phyloP scores from a whole-genome alignment of 352 stramenopile species.

The Globisporangium uncinulatum region DNA sequence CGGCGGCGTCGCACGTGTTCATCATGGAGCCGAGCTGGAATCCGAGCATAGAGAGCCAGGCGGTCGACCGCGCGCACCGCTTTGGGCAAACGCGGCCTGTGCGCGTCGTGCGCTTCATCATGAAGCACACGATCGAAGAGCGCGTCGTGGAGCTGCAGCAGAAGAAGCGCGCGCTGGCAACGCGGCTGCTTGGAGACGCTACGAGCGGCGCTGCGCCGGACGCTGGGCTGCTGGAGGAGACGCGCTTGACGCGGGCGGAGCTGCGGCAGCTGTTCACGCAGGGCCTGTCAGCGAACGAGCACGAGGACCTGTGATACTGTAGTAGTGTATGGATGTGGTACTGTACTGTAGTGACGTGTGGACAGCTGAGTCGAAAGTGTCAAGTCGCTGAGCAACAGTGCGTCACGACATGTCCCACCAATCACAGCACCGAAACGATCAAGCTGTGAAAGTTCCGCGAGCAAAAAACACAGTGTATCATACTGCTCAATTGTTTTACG shows the following conservation, averaged over 20 bases:
- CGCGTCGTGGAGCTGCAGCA: constrained; percentile 85
- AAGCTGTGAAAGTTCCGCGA: no score
- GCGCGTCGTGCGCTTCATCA: constrained; percentile 76
- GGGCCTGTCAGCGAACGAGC: background rate
- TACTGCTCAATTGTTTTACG: no score
- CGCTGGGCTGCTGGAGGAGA: constrained; percentile 14
- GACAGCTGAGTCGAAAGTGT: constrained; percentile 8
- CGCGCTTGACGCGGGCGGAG: constrained; percentile 36
- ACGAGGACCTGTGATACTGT: background rate
- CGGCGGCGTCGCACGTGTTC: constrained; percentile 89
- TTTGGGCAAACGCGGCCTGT: constrained; percentile 76
- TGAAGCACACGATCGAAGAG: constrained; percentile 88
- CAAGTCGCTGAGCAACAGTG: no score
- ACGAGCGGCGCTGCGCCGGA: constrained; percentile 9
- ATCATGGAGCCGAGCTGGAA: constrained; percentile 93
- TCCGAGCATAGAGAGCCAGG: constrained; percentile 87
- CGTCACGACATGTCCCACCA: no score
- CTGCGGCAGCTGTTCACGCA: constrained; percentile 41
- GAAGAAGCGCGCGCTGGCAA: constrained; percentile 81
- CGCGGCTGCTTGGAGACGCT: constrained; percentile 60
- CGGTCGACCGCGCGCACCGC: constrained; percentile 85
- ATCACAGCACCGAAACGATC: no score
- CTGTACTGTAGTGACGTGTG: constrained; percentile 4
- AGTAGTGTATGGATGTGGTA: no score
- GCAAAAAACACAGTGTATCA: no score